Conservation (phyloP, 306 rosid genomes). For the Bauhinia variegata region DNA sequence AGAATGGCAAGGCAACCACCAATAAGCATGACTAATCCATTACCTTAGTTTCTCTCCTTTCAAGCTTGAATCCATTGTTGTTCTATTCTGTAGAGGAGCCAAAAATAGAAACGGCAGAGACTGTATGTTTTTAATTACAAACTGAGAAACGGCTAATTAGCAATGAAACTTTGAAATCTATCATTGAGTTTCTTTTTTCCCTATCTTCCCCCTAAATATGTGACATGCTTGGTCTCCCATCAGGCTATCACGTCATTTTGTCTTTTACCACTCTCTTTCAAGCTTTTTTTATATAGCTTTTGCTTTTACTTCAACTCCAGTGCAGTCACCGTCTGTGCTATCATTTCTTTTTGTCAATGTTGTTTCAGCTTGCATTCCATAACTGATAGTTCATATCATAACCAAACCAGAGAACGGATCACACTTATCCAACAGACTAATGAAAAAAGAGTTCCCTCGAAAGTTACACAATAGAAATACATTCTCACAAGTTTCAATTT, state of each 20-base stretch:
- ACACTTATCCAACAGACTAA: too few species aligned
- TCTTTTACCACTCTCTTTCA: not conserved
- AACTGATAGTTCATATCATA: too few species aligned
- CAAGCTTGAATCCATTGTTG: not conserved
- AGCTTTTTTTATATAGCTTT: constrained; percentile 6
- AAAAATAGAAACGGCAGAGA: not conserved
- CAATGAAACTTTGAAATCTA: not conserved
- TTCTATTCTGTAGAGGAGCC: constrained; percentile 3
- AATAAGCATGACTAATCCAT: constrained; percentile 13
- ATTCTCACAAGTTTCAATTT: too few species aligned
- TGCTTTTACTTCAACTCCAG: constrained; percentile 10
- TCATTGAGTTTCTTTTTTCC: not conserved
- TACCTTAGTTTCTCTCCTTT: not conserved
- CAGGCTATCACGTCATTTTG: not conserved
- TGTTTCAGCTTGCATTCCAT: too few species aligned
- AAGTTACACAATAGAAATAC: too few species aligned
- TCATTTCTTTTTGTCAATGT: too few species aligned
- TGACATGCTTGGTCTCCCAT: constrained; percentile 3
- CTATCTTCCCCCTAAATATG: constrained; percentile 2
- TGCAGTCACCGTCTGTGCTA: not conserved
- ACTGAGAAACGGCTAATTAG: constrained; percentile 1
- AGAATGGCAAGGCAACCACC: constrained; percentile 25
- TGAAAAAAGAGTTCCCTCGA: too few species aligned
- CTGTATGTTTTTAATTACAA: not conserved
- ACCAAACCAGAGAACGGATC: too few species aligned